These are phyloP conservation scores for Immersiella caudata DNA, from an alignment of 495 filamentous ascomycete species.

Conservation along the genomic window DNA sequence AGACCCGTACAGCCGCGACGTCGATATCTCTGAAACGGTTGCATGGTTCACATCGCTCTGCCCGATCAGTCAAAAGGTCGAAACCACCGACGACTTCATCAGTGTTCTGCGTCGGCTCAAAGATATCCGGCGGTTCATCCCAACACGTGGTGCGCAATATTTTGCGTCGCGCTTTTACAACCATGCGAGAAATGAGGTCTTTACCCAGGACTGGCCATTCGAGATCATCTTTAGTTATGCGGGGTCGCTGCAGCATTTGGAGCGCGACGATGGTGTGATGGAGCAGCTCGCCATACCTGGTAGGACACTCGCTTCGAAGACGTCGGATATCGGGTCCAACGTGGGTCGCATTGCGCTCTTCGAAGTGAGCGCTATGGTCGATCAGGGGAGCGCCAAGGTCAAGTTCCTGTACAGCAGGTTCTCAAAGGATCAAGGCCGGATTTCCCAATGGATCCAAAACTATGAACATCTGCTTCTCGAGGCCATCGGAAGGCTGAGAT, in stretches of 20 bases:
- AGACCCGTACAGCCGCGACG: conserved; percentile 37
- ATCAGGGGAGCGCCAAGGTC: conserved; percentile 62
- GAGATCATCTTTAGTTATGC: conserved; percentile 75
- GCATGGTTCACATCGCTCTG: conserved; percentile 55
- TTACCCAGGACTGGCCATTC: conserved; percentile 59
- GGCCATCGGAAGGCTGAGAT: conserved; percentile 53
- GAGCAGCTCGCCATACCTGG: conserved; percentile 54
- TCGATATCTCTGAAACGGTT: conserved; percentile 50
- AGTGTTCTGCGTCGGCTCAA: conserved; percentile 46
- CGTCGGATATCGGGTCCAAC: conserved; percentile 60
- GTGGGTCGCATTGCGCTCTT: conserved; percentile 66
- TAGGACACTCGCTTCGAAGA: conserved; percentile 40
- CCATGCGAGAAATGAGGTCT: conserved; percentile 45
- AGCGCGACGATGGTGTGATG: conserved; percentile 63
- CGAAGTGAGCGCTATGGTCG: conserved; percentile 62
- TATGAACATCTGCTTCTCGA: conserved; percentile 59
- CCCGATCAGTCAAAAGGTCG: conserved; percentile 39
- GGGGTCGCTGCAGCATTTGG: conserved; percentile 64
- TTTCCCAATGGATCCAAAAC: conserved; percentile 61
- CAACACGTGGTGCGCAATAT: conserved; percentile 33
- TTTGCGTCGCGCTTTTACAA: conserved; percentile 51
- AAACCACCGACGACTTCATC: conserved; percentile 44
- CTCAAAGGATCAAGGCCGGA: conserved; percentile 60
- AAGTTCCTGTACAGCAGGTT: conserved; percentile 65
- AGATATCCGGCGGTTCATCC: conserved; percentile 41